Evolutionary conservation across 331 rosid species (phyloP).

Genomic region (Acacia pycnantha): DNA sequence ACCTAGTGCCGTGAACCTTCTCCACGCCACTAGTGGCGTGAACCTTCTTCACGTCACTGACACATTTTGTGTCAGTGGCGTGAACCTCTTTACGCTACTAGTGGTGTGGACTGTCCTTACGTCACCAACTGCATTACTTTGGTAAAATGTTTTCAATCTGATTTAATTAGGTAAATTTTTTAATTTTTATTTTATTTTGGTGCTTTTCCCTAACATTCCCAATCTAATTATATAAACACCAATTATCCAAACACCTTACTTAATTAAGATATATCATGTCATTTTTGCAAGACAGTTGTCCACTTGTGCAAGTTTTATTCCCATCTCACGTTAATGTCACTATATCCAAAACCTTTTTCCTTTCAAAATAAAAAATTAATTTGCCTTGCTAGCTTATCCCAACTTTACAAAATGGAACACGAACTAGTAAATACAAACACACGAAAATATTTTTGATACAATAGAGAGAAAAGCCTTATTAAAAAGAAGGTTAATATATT

Average conservation of each 20-base stretch:
- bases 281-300: neutral
- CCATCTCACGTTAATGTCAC: neutral
- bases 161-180: too few relatives aligned
- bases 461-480: neutral
- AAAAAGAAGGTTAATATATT: neutral
- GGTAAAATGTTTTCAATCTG: too few relatives aligned
- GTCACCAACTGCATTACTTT: too few relatives aligned
- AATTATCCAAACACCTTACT: neutral
- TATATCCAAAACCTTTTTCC: neutral
- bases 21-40: too few relatives aligned
- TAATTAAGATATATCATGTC: neutral
- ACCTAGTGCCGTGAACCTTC: too few relatives aligned
- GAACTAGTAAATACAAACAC: neutral
- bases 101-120: too few relatives aligned
- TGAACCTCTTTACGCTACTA: too few relatives aligned
- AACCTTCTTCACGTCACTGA: too few relatives aligned
- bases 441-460: neutral
- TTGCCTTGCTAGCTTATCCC: neutral
- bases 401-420: neutral
- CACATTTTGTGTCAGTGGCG: too few relatives aligned
- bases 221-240: neutral
- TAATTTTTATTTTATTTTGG: too few relatives aligned
- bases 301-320: neutral
- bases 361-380: neutral
- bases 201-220: too few relatives aligned